Conservation (phyloP, 2,329 filamentous ascomycete genomes). For the Botrytis hyacinthi region DNA sequence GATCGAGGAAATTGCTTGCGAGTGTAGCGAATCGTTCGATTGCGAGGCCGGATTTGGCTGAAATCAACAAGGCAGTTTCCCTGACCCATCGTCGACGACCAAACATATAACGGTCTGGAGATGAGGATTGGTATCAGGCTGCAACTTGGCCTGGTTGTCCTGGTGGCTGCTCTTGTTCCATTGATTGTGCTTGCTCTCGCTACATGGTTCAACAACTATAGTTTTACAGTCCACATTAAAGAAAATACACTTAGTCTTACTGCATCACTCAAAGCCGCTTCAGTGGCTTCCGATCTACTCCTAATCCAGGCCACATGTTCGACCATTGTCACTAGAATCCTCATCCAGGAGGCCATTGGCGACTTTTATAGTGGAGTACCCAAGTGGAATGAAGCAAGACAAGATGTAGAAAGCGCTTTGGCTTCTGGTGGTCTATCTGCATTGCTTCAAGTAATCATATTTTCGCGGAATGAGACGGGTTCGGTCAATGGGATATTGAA, state of each 20-base stretch:
- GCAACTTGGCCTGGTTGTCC: conserved; percentile 78
- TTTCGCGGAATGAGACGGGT: conserved; percentile 64
- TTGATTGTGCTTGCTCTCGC: conserved; percentile 79
- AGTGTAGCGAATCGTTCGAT: not conserved
- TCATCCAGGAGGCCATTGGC: conserved; percentile 54
- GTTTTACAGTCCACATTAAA: conserved; percentile 57
- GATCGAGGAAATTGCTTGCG: conserved; percentile 1
- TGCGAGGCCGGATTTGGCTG: conserved; percentile 7
- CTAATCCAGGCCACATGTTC: conserved; percentile 73
- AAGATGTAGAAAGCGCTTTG: conserved; percentile 72
- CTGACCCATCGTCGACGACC: not conserved
- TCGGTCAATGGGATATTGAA: conserved; percentile 58
- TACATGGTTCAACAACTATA: conserved; percentile 61
- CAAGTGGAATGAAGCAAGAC: conserved; percentile 59
- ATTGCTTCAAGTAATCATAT: conserved; percentile 72
- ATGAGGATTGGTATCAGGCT: conserved; percentile 88
- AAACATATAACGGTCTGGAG: conserved; percentile 18
- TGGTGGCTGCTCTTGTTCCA: conserved; percentile 70
- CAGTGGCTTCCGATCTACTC: conserved; percentile 74
- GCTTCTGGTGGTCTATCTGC: conserved; percentile 49
- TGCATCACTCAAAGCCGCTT: conserved; percentile 81
- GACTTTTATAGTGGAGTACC: conserved; percentile 56
- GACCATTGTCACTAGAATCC: conserved; percentile 66
- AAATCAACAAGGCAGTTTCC: conserved; percentile 6
- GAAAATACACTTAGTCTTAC: conserved; percentile 68